A percentile compares a stretch with the other conserved stretches of the same genome.
These are phyloP conservation scores for Tremellales sp. DNA, from an alignment of 1,284 basidiomycete genomes.

Conservation along the genomic window DNA sequence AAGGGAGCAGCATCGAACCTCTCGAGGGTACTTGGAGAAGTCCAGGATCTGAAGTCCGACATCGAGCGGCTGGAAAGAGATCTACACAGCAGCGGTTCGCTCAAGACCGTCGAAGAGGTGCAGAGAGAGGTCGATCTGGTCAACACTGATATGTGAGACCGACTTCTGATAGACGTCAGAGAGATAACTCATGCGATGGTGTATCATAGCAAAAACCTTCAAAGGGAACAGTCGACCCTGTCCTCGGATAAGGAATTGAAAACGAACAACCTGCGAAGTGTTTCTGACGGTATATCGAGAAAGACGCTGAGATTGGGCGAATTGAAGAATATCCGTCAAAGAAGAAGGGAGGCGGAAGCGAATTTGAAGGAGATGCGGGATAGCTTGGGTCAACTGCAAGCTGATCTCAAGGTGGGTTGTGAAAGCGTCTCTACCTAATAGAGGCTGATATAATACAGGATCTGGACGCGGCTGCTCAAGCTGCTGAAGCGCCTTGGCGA, in stretches of 20 bases:
- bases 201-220: slow-evolving; percentile 61
- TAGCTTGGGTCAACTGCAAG: slow-evolving; percentile 51
- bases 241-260: slow-evolving; percentile 65
- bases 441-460: slow-evolving; percentile 19
- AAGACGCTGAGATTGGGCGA: slow-evolving; percentile 63
- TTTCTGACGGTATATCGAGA: slow-evolving; percentile 52
- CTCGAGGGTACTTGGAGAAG: slow-evolving; percentile 61
- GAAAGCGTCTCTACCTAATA: not conserved
- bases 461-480: slow-evolving; percentile 32
- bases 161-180: not conserved
- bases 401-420: slow-evolving; percentile 37
- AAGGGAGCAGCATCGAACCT: slow-evolving; percentile 65
- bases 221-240: slow-evolving; percentile 63
- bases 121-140: slow-evolving; percentile 68
- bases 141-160: slow-evolving; percentile 61
- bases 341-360: slow-evolving; percentile 60
- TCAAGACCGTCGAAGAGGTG: slow-evolving; percentile 78
- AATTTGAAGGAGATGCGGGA: slow-evolving; percentile 61
- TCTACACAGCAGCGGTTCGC: slow-evolving; percentile 65
- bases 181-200: slow-evolving; percentile 3
- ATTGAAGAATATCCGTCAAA: slow-evolving; percentile 60
- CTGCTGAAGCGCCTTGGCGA: slow-evolving; percentile 42
- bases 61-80: slow-evolving; percentile 65
- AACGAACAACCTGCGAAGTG: slow-evolving; percentile 55
- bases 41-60: slow-evolving; percentile 62